Conservation (phyloP, 345 rosid genomes). For the Cardamine occulta region DNA sequence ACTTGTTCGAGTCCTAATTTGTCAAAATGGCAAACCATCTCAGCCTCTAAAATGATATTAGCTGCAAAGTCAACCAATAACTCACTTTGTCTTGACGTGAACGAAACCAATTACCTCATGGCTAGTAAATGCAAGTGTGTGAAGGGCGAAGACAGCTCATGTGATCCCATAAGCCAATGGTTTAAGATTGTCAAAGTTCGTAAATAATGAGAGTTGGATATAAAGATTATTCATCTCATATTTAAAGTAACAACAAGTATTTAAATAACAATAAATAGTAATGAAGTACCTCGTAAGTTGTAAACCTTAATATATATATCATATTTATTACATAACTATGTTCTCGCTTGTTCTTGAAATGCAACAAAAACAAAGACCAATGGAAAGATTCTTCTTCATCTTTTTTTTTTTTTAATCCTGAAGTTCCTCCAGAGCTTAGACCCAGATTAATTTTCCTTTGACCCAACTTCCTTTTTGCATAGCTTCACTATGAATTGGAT, state of each 20-base stretch:
- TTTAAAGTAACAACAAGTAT: too few species aligned
- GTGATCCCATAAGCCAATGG: slow-evolving; percentile 71
- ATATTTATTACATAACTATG: not conserved
- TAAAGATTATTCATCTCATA: not conserved
- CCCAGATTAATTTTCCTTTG: too few species aligned
- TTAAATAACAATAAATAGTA: too few species aligned
- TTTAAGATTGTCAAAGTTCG: slow-evolving; percentile 63
- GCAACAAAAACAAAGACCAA: not conserved
- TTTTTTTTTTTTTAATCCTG: too few species aligned
- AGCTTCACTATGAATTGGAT: too few species aligned
- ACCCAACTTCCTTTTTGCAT: too few species aligned
- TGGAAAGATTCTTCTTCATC: slow-evolving; percentile 28
- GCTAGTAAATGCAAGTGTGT: slow-evolving; percentile 57
- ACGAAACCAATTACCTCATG: slow-evolving; percentile 42
- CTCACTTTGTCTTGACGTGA: slow-evolving; percentile 70
- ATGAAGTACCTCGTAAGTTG: not conserved
- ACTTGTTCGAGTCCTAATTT: slow-evolving; percentile 48
- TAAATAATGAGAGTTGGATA: slow-evolving; percentile 15
- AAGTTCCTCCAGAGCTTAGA: too few species aligned
- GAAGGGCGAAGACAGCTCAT: slow-evolving; percentile 44
- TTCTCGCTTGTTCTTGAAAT: not conserved
- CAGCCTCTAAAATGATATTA: slow-evolving; percentile 80
- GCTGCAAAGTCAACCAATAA: slow-evolving; percentile 46
- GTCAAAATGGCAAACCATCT: slow-evolving; percentile 61
- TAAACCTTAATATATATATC: not conserved